Evolutionary conservation across 2,329 filamentous ascomycete genomes (phyloP), one percentile per base, ranked within the genome.

Genomic region (Pestalotiopsis sp.): DNA sequence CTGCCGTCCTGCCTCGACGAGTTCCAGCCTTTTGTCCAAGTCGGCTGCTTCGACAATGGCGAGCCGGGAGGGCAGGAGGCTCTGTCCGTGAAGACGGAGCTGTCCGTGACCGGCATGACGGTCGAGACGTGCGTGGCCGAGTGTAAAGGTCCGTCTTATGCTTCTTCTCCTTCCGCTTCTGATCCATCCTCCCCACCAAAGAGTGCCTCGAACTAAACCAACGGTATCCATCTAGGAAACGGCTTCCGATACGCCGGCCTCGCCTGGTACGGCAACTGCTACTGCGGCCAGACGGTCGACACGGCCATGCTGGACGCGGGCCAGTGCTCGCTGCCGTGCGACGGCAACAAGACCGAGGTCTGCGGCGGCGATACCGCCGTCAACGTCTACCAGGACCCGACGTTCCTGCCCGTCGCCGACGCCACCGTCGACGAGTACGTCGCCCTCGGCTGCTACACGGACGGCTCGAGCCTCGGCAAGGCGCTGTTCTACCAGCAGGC

Each of bases 401-500:
- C 83, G 38, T 86, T 85, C 71, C 75, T 80, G 61, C 79, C 80
- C 27, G 78, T 79, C 69, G 84, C 81, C 71, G 80, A 78, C 31
- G 84, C 83, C 27, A 80, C 65, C 3, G 62, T 85, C 59, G 81
- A 81, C 66, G 82, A 84, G 60, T 93, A 90, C 82, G 80, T 81
- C 58, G 85, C 88, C 71, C 76, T 86, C n/a, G 91, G 91, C 67
- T 93, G 91, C 80, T 91, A 86, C 74, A 82, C 80, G 36, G 86
- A 87, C 70, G 74, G 80, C 67, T 80, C 79, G 23, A 70, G 70
- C 62, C 71, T 79, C 65, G 81, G 83, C 55, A 82, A 81, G 63
- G 81, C 86, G 31, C 79, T 88, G 61, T 79, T 80, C 31, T 86
- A 83, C 75, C 79, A 83, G 74, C 73, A 81, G 58, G 72, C 78